Evolutionary conservation across 2,329 filamentous ascomycete species (phyloP), one percentile per base, ranked within the genome.

Genomic region (Penicillium sp.): DNA sequence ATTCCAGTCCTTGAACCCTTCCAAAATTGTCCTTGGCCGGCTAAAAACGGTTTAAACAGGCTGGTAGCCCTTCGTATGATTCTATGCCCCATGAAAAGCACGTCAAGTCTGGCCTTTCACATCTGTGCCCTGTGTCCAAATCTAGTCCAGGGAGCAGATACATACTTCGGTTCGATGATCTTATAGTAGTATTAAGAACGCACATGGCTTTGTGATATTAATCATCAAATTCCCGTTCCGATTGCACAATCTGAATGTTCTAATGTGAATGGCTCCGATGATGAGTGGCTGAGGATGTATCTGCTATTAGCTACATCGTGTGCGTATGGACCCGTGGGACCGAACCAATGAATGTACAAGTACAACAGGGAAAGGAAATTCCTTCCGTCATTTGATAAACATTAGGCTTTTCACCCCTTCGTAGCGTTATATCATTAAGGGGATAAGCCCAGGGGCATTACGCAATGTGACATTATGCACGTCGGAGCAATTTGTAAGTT

Each of bases 1-100:
- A 65, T 65, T 64, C 63, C 62, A 61, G 44, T 56, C 58, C 54
- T 59, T 62, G 27, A 13, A 39, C 29, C n/a, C 14, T 60, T 29
- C 9, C 27, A 29, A 29, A 9, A 11, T 10, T 62, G 62, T 57
- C 13, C 55, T 44, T 65, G 61, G 37, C 60, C 62, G 63, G 29
- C 13, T 52, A 33, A 49, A 37, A 35, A 26, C 35, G 54, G 50
- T 52, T 42, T 39, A 10, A 42, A 50, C 43, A 31, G 47, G 44
- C 33, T 33, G 44, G 39, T 19, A 31, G 47, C 24, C 52, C 53
- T 55, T 60, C 19, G 26, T n/a, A 56, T 56, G 55, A 60, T 52
- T 60, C 52, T 48, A 65, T 55, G 49, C 54, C 58, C 62, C 60
- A 62, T 47, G 24, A 26, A 53, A 49, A 65, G 55, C 63, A 63